Base-by-base conservation (phyloP, 805 yeast species). In the Cyberlindnera xishuangbannaensis region DNA sequence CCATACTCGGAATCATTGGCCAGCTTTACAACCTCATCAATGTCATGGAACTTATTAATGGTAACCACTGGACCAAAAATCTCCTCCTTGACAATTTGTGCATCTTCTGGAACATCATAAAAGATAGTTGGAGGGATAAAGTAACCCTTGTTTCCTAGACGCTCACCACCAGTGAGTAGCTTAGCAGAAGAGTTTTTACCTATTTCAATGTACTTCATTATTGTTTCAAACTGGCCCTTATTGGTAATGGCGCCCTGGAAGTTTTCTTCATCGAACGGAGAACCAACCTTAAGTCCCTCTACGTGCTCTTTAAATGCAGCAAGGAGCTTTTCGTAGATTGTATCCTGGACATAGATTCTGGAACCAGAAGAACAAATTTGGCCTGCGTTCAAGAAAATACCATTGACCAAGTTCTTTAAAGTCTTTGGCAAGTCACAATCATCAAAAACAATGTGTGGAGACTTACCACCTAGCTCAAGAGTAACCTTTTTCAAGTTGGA, bases 291-390 rank as follows among this genome's bases (percentile, higher is more conserved):
- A 38, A 81, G 53, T 23, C 48, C 44, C 50, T 79, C 77, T 40
- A 73, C 68, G 40, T 75, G 79, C 15, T 51, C 53, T 57, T 75
- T 76, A 56, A 82, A 80, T 42, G 69, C 71, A 22, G 63, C 62
- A 31, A 80, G 58, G 30, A 81, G 65, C 44, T 69, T 65, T 45
- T 81, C 86, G 58, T 82, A 80, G 40, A 78, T 67, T 22, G 71
- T 79, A 44, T 76, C 85, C 61, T 82, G 88, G 41, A 82, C 71
- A 55, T 73, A 80, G 38, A 82, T 66, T 71, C 92, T 77, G 23
- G 88, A 80, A 56, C 88, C 88, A 29, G 88, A 84, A 49, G 83
- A 76, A 58, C 90, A 82, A 38, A 82, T 83, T 64, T 82, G 87
- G 61, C 88, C 90, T 43, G 86, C 78, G 63, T 81, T 81, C 65